Base-by-base conservation (phyloP, 2,329 filamentous ascomycete genomes). In the Trichoderma lentiforme region DNA sequence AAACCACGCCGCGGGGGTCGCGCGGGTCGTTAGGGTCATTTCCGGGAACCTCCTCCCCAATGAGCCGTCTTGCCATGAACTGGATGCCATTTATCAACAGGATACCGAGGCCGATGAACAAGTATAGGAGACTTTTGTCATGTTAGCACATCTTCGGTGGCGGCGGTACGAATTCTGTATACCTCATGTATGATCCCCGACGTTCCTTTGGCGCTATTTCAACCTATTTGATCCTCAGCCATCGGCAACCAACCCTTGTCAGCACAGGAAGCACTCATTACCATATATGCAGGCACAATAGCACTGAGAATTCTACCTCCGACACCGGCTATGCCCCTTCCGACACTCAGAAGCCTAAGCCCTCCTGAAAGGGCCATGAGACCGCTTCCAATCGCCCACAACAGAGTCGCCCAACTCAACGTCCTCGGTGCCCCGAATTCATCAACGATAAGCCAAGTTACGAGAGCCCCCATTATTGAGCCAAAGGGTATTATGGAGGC, bases 301-400 rank as follows among this genome's bases (percentile, higher is more conserved):
- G 91, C 89, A 32, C 90, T 93, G 74, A 89, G 89, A 75, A 94
- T 93, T 73, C 92, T 93, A 70, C 94, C 91, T 71, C 90, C 90
- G 75, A 94, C 77, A 56, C 92, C 92, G 74, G 92, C 91, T 79
- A 94, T 88, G 74, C 91, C 82, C 74, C 93, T 89, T 3, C 92
- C 92, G 3, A 87, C 87, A 73, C 92, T 89, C 21, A 95, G 86
- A 90, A 94, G 93, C 32, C 83, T 86, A 56, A 94, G 87, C 77
- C 90, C 89, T 76, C 91, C 86, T 2, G 91, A 80, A 2, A 90
- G 88, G 63, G 86, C 87, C 76, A 90, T 87, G 71, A 93, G 86
- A 71, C 82, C 81, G 43, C 83, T 81, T 2, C 86, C 86, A 63
- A 86, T 77, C 61, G 85, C 83, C 86, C 87, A 89, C 9, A 88